Conservation (phyloP, 208 protist genomes). For the Tritrichomonas foetus region DNA sequence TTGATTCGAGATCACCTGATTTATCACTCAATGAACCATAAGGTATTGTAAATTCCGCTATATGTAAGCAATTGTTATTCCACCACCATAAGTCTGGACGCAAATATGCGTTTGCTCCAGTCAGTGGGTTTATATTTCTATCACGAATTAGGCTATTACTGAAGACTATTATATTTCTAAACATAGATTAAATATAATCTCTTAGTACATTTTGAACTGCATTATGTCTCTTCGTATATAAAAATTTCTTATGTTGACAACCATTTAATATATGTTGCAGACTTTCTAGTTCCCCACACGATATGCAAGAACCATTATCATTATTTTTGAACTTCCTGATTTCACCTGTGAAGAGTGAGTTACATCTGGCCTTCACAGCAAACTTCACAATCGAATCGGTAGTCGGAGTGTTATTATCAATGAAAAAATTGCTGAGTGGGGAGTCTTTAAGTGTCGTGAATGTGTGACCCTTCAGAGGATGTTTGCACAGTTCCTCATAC, state of each 20-base stretch:
- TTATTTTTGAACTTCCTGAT: background rate
- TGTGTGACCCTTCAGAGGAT: background rate
- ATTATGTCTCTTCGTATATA: background rate
- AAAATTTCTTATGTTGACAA: background rate
- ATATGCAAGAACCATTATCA: background rate
- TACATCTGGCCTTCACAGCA: background rate
- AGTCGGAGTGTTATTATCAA: background rate
- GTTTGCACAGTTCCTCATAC: too few relatives aligned
- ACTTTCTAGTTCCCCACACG: background rate
- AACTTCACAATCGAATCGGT: background rate
- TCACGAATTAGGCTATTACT: background rate
- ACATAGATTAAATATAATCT: background rate
- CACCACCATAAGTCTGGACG: too few relatives aligned
- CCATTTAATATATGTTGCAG: background rate
- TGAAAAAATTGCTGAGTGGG: background rate
- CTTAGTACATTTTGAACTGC: background rate
- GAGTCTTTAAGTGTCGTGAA: background rate
- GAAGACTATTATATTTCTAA: background rate
- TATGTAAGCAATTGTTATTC: too few relatives aligned
- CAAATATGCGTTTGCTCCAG: too few relatives aligned
- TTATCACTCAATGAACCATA: too few relatives aligned
- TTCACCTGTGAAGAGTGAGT: background rate
- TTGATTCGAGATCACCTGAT: too few relatives aligned
- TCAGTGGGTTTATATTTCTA: background rate
- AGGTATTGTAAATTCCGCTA: too few relatives aligned